These are phyloP conservation scores for Paraurostyla sp. DNA, from an alignment of 73 alveolate genomes.

Conservation along the genomic window DNA sequence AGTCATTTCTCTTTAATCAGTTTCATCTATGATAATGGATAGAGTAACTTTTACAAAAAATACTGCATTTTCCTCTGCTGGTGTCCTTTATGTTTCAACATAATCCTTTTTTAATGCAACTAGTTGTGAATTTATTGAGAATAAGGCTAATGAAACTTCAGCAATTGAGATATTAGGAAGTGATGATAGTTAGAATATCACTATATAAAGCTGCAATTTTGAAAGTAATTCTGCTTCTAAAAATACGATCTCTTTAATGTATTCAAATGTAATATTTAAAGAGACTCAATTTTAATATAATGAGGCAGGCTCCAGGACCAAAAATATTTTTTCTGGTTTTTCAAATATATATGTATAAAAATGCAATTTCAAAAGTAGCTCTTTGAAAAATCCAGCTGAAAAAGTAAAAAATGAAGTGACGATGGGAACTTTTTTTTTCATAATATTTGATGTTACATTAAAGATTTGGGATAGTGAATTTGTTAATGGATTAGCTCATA, in stretches of 20 bases:
- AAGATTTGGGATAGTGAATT: neutral
- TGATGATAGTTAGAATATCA: neutral
- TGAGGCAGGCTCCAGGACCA: neutral
- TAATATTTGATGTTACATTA: neutral
- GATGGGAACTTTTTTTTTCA: neutral
- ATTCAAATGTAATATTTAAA: neutral
- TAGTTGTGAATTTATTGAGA: neutral
- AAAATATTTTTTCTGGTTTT: neutral
- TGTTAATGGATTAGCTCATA: conserved; percentile 25
- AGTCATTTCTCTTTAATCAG: neutral
- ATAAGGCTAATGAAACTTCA: conserved; percentile 3
- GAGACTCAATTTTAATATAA: neutral
- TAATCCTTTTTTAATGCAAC: neutral
- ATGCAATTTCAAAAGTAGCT: neutral
- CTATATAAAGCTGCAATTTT: neutral
- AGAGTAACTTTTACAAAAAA: neutral
- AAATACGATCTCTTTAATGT: neutral
- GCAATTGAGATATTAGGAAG: neutral
- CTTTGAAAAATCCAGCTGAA: neutral
- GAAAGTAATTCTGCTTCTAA: neutral
- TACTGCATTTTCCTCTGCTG: neutral
- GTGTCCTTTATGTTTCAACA: neutral
- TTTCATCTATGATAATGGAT: neutral
- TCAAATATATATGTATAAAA: neutral
- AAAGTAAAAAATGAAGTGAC: neutral